Evolutionary conservation across 2,329 filamentous ascomycete species (phyloP), one percentile per base, ranked within the genome.

Genomic region (Pseudogymnoascus sp.): DNA sequence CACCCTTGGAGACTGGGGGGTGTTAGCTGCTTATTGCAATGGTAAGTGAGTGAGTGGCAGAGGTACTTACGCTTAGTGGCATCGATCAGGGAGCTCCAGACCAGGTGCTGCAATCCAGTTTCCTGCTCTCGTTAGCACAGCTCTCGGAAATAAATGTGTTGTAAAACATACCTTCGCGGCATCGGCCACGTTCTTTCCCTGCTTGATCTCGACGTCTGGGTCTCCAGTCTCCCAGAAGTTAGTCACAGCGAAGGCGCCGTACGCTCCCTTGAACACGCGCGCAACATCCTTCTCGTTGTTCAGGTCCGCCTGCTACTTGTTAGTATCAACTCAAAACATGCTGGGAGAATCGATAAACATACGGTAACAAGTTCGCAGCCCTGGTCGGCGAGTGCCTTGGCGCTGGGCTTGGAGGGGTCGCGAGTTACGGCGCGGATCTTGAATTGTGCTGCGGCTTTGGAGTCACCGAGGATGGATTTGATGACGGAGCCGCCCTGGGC

Each of bases 401-500:
- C 77, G 4, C 77, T 72, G 3, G 74, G 64, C 23, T 79, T 80
- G 2, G 72, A 63, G 1, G 76, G 65, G 63, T 82, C 73, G 42
- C 81, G 77, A 29, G 80, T 82, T 40, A 83, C 66, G 42, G 75
- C 80, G 40, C 80, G 79, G 57, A 83, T 79, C 7, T 72, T 71
- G 71, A 76, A 82, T 34, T 67, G 71, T 1, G 77, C 71, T 57
- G 67, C 67, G 29, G 77, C 73, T n/a, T 68, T 70, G 2, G 80
- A 69, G 72, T 83, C 77, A 62, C 73, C 74, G 65, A 83, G 78
- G 67, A 83, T 80, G 6, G 76, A 74, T 26, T 77, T 78, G 37
- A 77, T 78, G n/a, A 83, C 80, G 3, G 79, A 79, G n/a, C 80
- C 79, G 64, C 81, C 81, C 65, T 83, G 80, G 64, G 77, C 78